Conservation (phyloP, 768 basidiomycete genomes). For the Mycena crocata region DNA sequence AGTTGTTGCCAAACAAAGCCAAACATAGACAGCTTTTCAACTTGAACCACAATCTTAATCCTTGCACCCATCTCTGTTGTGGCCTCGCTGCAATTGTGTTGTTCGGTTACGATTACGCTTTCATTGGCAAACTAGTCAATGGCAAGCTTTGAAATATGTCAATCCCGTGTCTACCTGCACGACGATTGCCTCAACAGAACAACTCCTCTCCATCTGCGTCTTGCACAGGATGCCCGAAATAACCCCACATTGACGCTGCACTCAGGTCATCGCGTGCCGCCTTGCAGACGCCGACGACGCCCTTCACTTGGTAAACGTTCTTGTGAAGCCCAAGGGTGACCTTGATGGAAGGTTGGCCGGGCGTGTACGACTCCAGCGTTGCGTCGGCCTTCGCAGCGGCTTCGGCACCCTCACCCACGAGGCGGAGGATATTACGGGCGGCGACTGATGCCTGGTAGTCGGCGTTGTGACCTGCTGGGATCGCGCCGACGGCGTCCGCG, state of each 20-base stretch:
- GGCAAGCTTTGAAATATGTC: too few relatives aligned
- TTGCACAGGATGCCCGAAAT: constrained; percentile 50
- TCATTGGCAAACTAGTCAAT: too few relatives aligned
- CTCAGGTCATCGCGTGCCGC: constrained; percentile 61
- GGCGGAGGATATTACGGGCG: constrained; percentile 61
- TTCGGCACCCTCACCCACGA: constrained; percentile 46
- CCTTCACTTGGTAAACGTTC: constrained; percentile 59
- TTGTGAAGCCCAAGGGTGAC: constrained; percentile 69
- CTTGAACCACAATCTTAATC: too few relatives aligned
- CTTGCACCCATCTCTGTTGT: too few relatives aligned
- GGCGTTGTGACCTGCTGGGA: constrained; percentile 69
- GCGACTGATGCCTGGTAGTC: constrained; percentile 65
- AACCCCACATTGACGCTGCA: constrained; percentile 59
- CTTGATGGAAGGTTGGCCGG: constrained; percentile 66
- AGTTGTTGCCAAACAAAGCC: too few relatives aligned
- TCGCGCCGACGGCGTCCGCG: constrained; percentile 73
- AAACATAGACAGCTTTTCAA: too few relatives aligned
- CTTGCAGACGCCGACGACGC: constrained; percentile 55
- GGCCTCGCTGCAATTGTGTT: too few relatives aligned
- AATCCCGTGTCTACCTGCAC: too few relatives aligned
- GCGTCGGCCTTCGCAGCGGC: neutral
- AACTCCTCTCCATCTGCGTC: constrained; percentile 47
- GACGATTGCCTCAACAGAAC: too few relatives aligned
- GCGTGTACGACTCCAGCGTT: constrained; percentile 50
- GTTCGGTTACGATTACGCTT: too few relatives aligned